Evolutionary conservation across 1,284 basidiomycete species (phyloP).

Genomic region (Coniferiporia weirii): DNA sequence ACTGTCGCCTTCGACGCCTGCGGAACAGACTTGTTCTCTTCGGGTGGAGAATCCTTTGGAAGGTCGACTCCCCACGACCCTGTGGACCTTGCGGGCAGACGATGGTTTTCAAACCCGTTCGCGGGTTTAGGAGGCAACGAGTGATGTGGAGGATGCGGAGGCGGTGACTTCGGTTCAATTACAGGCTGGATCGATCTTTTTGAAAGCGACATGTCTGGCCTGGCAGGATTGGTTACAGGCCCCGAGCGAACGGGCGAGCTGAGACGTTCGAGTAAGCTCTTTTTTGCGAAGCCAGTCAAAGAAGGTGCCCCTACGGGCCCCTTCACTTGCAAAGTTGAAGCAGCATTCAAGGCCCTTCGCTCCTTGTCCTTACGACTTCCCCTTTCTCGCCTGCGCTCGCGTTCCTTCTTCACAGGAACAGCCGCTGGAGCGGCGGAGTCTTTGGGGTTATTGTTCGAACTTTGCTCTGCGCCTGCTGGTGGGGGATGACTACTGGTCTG

Average conservation of each 20-base stretch:
- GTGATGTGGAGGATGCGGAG: background rate
- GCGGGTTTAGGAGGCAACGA: conserved; percentile 12
- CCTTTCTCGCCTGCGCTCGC: conserved; percentile 14
- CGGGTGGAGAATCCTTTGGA: background rate
- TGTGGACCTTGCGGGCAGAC: background rate
- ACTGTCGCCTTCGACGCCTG: background rate
- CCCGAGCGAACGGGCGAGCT: conserved; percentile 11
- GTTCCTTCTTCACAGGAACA: background rate
- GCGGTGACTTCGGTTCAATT: background rate
- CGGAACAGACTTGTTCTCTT: background rate
- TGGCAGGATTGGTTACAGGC: background rate
- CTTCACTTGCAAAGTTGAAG: background rate
- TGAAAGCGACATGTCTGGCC: background rate
- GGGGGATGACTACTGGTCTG: background rate
- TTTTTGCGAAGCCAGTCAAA: conserved; percentile 4
- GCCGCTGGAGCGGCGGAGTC: background rate
- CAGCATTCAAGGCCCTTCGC: background rate
- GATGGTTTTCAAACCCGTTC: background rate
- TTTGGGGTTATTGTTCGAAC: background rate
- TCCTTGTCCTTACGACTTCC: conserved; percentile 11
- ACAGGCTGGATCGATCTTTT: background rate
- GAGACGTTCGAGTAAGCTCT: conserved; percentile 15
- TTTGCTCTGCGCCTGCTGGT: background rate
- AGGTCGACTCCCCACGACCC: background rate
- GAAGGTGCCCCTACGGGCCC: background rate